phyloP scores from a whole-genome alignment of 192 early-diverging fungal species.

The Piromyces finnis region DNA sequence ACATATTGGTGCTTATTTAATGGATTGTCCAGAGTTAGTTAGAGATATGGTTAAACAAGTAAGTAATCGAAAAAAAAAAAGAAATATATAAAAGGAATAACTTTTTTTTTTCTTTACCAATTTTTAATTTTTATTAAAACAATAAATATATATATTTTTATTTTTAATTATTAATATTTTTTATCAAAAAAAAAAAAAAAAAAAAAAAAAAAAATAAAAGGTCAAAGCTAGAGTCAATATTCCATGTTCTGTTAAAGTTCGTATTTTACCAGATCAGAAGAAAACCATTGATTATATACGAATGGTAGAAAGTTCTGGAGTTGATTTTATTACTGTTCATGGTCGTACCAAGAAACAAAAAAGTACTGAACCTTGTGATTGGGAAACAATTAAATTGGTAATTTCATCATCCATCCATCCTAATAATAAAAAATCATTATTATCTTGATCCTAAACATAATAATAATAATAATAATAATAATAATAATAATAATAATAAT shows the following conservation, averaged over 20 bases:
- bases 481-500: too few relatives aligned
- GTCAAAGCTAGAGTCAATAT: background rate
- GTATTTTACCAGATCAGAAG: constrained; percentile 6
- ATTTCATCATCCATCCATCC: background rate
- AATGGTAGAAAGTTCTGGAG: constrained; percentile 65
- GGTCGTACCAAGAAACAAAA: constrained; percentile 69
- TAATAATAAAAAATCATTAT: too few relatives aligned
- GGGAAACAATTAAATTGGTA: constrained; percentile 60
- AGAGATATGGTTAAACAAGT: constrained; percentile 71
- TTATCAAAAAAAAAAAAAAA: too few relatives aligned
- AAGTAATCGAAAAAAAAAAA: too few relatives aligned
- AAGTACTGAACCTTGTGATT: constrained; percentile 59
- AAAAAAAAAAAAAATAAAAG: too few relatives aligned
- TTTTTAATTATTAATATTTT: too few relatives aligned
- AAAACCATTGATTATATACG: constrained; percentile 73
- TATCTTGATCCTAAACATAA: too few relatives aligned
- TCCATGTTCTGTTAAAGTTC: background rate
- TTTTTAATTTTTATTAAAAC: background rate
- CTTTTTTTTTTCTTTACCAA: too few relatives aligned
- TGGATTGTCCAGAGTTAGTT: constrained; percentile 78
- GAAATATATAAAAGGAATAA: background rate
- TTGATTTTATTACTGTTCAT: constrained; percentile 79
- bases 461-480: too few relatives aligned
- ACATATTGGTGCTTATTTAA: constrained; percentile 66
- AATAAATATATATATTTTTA: too few relatives aligned